These are phyloP conservation scores for Serendipita indica DNA, from an alignment of 768 basidiomycete genomes.

Conservation along the genomic window DNA sequence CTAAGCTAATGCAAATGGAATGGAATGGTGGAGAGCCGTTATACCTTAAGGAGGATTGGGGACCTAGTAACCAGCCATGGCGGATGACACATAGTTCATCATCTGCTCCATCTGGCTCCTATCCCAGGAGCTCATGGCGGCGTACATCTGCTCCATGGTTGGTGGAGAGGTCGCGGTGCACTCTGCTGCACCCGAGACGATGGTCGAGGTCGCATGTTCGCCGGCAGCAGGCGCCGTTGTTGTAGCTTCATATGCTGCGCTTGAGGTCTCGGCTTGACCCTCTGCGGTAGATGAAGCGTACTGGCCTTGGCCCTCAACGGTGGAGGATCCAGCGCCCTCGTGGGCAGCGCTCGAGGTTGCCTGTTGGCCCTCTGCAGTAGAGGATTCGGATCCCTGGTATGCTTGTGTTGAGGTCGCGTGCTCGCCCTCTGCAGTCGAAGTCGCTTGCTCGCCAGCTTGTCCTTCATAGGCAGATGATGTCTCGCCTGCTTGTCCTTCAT, in stretches of 20 bases:
- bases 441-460: background rate
- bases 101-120: background rate
- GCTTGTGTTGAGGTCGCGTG: too few species aligned
- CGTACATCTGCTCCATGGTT: constrained; percentile 4
- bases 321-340: background rate
- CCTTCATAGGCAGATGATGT: background rate
- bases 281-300: too few species aligned
- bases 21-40: too few species aligned
- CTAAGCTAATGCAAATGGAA: too few species aligned
- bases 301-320: too few species aligned
- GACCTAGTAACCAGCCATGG: background rate
- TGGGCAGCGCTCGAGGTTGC: background rate
- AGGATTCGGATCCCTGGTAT: background rate
- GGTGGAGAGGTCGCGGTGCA: background rate
- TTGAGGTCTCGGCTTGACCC: background rate
- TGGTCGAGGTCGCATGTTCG: background rate
- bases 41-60: background rate
- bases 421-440: background rate
- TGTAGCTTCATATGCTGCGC: background rate
- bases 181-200: background rate
- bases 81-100: background rate
- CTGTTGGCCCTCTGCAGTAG: background rate
- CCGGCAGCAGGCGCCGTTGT: background rate
- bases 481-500: background rate
- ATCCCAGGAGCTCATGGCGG: background rate